Percentiles rank a stretch among this genome's conserved stretches.
phyloP scores from a whole-genome alignment of 2,329 filamentous ascomycete genomes.

The Aureobasidium sp. region DNA sequence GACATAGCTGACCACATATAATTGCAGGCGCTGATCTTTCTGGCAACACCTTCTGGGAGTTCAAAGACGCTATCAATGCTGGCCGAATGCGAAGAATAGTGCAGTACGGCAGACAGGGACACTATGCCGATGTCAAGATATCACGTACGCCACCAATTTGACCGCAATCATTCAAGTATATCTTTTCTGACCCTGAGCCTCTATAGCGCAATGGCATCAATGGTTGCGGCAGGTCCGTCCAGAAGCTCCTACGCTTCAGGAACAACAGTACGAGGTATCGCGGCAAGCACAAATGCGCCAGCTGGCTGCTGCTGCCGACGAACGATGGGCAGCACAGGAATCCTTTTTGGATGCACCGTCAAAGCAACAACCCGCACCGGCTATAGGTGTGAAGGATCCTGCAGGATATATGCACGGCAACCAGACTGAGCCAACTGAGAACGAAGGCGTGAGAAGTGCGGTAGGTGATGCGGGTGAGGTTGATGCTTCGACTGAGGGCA shows the following conservation, averaged over 20 bases:
- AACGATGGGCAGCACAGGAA: constrained; percentile 53
- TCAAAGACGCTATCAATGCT: constrained; percentile 51
- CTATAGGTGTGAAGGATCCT: constrained; percentile 38
- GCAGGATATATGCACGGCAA: constrained; percentile 31
- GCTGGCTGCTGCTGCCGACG: constrained; percentile 53
- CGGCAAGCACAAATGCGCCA: constrained; percentile 53
- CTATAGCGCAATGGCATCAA: constrained; percentile 59
- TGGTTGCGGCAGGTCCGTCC: constrained; percentile 58
- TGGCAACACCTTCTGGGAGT: constrained; percentile 63
- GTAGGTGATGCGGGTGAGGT: constrained; percentile 29
- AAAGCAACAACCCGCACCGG: constrained; percentile 41
- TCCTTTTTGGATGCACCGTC: constrained; percentile 52
- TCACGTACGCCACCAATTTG: constrained; percentile 38
- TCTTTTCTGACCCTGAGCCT: constrained; percentile 1
- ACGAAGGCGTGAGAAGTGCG: constrained; percentile 27
- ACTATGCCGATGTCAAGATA: constrained; percentile 55
- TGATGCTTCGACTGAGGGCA: constrained; percentile 22
- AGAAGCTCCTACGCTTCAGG: constrained; percentile 49
- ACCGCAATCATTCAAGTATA: neutral
- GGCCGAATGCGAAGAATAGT: constrained; percentile 53
- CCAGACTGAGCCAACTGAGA: constrained; percentile 27
- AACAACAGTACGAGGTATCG: constrained; percentile 52
- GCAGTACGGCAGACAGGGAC: constrained; percentile 45
- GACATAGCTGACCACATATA: constrained; percentile 13
- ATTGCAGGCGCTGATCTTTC: constrained; percentile 52